A percentile compares a stretch with the other conserved stretches of the same genome.
phyloP scores from a whole-genome alignment of 148 eudicot species.

The Rhododendron simsii region DNA sequence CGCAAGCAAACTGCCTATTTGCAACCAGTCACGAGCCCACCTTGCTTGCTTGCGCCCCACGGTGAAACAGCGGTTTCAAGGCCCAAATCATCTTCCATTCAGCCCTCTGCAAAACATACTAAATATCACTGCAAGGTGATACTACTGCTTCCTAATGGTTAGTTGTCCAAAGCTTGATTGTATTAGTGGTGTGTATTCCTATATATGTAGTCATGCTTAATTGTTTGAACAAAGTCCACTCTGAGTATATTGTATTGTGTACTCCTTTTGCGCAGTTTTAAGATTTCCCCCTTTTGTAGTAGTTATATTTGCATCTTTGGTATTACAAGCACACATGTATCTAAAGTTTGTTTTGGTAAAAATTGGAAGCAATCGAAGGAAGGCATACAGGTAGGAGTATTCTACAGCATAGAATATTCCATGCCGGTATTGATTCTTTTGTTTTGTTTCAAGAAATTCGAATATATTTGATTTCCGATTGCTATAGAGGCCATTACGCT shows the following conservation, averaged over 20 bases:
- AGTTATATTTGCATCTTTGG: background rate
- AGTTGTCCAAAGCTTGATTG: background rate
- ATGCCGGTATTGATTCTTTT: too few relatives aligned
- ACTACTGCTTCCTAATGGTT: background rate
- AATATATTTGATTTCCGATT: too few relatives aligned
- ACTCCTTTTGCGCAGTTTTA: background rate
- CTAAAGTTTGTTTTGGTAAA: background rate
- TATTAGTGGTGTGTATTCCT: background rate
- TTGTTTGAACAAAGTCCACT: background rate
- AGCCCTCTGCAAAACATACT: conserved; percentile 59
- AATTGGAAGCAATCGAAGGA: background rate
- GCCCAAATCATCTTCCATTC: conserved; percentile 39
- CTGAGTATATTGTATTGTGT: background rate
- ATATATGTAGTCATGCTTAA: background rate
- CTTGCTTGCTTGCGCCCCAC: conserved; percentile 64
- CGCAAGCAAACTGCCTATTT: conserved; percentile 62
- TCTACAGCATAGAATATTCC: too few relatives aligned
- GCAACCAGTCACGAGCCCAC: conserved; percentile 58
- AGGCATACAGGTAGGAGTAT: background rate
- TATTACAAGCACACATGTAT: background rate
- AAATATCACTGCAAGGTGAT: conserved; percentile 35
- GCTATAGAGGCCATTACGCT: background rate
- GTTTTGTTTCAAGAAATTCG: too few relatives aligned
- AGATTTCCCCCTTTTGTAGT: background rate
- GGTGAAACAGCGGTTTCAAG: conserved; percentile 31